Evolutionary conservation across 148 eudicot species (phyloP), one percentile per base, ranked within the genome.

Genomic region (Arctostaphylos glauca): DNA sequence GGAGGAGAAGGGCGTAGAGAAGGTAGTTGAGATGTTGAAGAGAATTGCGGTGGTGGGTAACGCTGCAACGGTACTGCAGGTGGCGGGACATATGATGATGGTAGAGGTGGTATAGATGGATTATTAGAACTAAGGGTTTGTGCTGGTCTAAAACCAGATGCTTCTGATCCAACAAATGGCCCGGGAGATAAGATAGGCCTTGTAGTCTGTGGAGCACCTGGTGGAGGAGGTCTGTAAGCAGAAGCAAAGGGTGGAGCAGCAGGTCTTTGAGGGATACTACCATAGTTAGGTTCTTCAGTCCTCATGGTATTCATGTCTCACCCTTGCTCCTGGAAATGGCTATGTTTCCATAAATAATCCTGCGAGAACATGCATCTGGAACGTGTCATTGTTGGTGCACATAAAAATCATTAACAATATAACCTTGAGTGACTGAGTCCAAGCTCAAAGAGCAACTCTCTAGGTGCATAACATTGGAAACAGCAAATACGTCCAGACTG

Each of bases 221-320:
- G 74, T 60, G 89, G 83, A 48, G 85, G 85, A 23, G 96, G 92
- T 86, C 94, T 80, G 77, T 85, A 87, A 80, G 87, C 87, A 87
- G 92, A 90, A 54, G 90, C 90, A 88, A 94, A 93, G 15, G 98
- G 98, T 48, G 93, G 81, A 74, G 84, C 87, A 83, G 87, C 84
- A 56, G 97, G 93, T 81, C 92, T 86, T 68, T 86, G 88, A 14
- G 91, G 93, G 49, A 82, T 87, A 86, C 84, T 92, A 9, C 87
- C 90, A 54, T 85, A 92, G 54, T 88, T 88, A 52, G 95, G 89
- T 81, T 94, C 87, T 83, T 94, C 96, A 55, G 97, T 88, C 81
- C 94, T 95, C 99, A 96, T 96, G 74, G 82, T 79, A 78, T 85
- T 43, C 31, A 19, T 84, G 64, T 66, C 70, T 64, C 80, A 59